These are phyloP conservation scores for Piper betle DNA, from an alignment of 164 flowering plant genomes.

Conservation along the genomic window DNA sequence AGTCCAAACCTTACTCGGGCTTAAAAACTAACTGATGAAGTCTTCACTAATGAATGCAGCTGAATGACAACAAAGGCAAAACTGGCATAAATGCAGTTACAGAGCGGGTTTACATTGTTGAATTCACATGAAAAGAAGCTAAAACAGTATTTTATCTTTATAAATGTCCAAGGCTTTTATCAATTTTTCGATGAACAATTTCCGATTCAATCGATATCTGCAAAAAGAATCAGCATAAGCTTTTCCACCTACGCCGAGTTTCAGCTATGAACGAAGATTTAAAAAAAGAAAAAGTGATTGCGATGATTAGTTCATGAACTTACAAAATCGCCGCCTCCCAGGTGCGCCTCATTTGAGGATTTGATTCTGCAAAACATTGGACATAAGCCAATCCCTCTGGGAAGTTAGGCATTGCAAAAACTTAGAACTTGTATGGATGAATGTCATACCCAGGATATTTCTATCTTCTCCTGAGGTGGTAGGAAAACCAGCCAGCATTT, in stretches of 20 bases:
- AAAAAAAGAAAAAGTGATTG: not conserved
- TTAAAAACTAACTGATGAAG: no score
- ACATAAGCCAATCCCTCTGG: not conserved
- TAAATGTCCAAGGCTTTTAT: slow-evolving; percentile 63
- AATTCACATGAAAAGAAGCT: not conserved
- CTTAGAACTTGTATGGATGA: not conserved
- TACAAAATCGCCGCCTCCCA: slow-evolving; percentile 80
- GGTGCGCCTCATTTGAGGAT: slow-evolving; percentile 52
- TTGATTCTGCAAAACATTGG: slow-evolving; percentile 36
- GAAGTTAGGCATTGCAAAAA: no score
- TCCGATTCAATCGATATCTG: slow-evolving; percentile 80
- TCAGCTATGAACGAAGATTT: not conserved
- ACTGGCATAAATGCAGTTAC: not conserved
- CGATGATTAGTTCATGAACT: not conserved
- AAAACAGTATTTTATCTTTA: slow-evolving; percentile 65
- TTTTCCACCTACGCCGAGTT: not conserved
- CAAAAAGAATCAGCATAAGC: slow-evolving; percentile 1
- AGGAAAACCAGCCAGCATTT: slow-evolving; percentile 62
- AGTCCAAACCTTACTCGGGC: no score
- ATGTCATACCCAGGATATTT: slow-evolving; percentile 49
- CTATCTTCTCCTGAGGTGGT: slow-evolving; percentile 76
- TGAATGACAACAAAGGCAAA: not conserved
- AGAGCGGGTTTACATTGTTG: not conserved
- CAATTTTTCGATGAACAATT: slow-evolving; percentile 51
- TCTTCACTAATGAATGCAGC: not conserved